Evolutionary conservation across 2,329 filamentous ascomycete genomes (phyloP), one percentile per base, ranked within the genome.

Genomic region (Exophiala mesophila): DNA sequence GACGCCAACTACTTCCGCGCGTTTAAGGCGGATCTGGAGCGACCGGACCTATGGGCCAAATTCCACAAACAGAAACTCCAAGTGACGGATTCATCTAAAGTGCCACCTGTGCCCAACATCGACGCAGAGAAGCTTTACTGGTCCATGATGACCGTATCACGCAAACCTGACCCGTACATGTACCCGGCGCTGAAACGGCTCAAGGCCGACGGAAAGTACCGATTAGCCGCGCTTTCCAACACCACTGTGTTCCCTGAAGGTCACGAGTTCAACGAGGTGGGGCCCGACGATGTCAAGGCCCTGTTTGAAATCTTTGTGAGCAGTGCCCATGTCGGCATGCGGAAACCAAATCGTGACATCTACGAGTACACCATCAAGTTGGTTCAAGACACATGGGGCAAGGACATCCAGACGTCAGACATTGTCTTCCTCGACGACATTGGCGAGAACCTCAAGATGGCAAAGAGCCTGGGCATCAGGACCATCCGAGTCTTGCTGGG

Each of bases 341-440:
- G 92, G 41, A 98, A 97, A 58, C 92, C 92, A 0, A 85, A 95
- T 54, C 78, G 82, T 0, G 73, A 72, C 39, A 90, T 96, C 41
- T 98, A 97, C 57, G 68, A 80, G 53, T 71, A 85, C 50, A 82
- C 90, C 0, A 62, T 95, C 34, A 63, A 73, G 41, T 73, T 78
- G 54, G 71, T 92, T 52, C 72, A 85, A 55, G 72, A 76, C 47
- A 78, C 78, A 24, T 72, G 71, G 3, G 63, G 62, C 12, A 64
- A 67, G 4, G 69, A 73, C 0, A 69, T 94, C 6, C 63, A 67
- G 42, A 67, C 83, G 0, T 68, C 68, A 1, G 87, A 96, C 41
- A 71, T 96, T 32, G 66, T 94, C 3, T 98, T 98, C 61, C 66
- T 96, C 36, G 92, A 96, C 61, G 89, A 96, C 57, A 95, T 98